These are phyloP conservation scores for Eutrema yunnanense DNA, from an alignment of 345 rosid genomes.

Conservation along the genomic window DNA sequence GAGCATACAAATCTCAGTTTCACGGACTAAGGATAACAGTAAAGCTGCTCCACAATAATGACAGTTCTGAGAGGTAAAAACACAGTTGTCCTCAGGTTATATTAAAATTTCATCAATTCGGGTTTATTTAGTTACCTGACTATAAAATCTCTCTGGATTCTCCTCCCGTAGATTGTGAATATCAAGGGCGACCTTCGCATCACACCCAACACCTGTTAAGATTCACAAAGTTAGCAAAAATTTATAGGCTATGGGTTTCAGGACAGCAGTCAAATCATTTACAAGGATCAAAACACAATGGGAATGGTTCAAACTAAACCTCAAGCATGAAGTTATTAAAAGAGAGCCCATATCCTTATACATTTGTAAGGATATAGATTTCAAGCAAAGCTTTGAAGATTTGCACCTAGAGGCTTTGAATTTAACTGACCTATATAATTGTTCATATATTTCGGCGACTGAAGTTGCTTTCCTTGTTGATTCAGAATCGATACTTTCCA, in stretches of 20 bases:
- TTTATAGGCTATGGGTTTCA: neutral
- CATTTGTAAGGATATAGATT: neutral
- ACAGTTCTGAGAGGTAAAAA: neutral
- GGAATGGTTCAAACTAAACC: neutral
- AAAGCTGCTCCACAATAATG: neutral
- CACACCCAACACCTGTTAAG: conserved; percentile 74
- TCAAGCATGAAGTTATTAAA: neutral
- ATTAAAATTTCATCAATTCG: neutral
- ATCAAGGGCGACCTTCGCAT: conserved; percentile 89
- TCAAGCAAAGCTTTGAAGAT: neutral
- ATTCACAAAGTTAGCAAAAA: neutral
- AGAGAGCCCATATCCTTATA: neutral
- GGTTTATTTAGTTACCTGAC: conserved; percentile 46
- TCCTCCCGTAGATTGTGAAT: conserved; percentile 80
- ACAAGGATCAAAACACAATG: neutral
- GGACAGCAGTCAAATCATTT: neutral
- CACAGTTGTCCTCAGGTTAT: neutral
- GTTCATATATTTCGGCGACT: conserved; percentile 70
- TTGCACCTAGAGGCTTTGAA: neutral
- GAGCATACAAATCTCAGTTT: conserved; percentile 10
- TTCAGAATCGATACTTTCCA: conserved; percentile 69
- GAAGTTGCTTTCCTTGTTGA: conserved; percentile 61
- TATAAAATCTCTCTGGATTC: conserved; percentile 79
- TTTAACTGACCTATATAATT: conserved; percentile 69
- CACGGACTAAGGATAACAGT: neutral